Base-by-base conservation (phyloP, 768 basidiomycete genomes). In the Leccinum truebloodii region DNA sequence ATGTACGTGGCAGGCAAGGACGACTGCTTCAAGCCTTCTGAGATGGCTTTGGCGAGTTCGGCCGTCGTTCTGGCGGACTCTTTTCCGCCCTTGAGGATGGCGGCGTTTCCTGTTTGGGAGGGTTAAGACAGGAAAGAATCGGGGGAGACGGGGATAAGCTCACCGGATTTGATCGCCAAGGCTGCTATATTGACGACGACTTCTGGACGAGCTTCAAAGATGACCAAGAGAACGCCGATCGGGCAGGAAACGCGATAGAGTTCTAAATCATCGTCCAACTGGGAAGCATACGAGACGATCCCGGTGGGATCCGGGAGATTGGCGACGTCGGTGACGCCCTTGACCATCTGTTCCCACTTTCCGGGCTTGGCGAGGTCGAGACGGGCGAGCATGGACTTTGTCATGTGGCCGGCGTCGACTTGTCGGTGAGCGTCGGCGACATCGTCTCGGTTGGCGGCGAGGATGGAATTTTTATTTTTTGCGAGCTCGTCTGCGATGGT, bases 121-220 rank as follows among this genome's bases (percentile, higher is more conserved):
- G 1, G 5, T 53, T 9, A 39, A 6, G n/a, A 13, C 52, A 54
- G 10, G 49, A 20, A 37, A 54, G 59, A 60, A 59, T 10, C 20
- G 9, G 41, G 18, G 9, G 20, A 18, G 51, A 35, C 22, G 24
- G 26, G 16, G 20, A 6, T 20, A 30, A 30, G 69, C 85, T 60
- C 62, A 93, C 96, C 96, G 32, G 95, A 97, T 75, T 98, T 99
- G 71, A 99, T 92, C 1, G 97, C 96, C 69, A 98, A 78, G 0
- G 95, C 85, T 6, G 97, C 93, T 63, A 99, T 98, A 72, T 98
- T 98, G 44, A 98, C 92, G 26, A 98, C 94, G 13, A 99, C 96
- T 73, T 99, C 97, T 1, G 97, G 97, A 30, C 96, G 83, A 3
- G 96, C 92, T 74, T 98, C 97, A 67, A 99, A 99, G 62, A 99